Base-by-base conservation (phyloP, 768 basidiomycete genomes). In the Megacollybia marginata region DNA sequence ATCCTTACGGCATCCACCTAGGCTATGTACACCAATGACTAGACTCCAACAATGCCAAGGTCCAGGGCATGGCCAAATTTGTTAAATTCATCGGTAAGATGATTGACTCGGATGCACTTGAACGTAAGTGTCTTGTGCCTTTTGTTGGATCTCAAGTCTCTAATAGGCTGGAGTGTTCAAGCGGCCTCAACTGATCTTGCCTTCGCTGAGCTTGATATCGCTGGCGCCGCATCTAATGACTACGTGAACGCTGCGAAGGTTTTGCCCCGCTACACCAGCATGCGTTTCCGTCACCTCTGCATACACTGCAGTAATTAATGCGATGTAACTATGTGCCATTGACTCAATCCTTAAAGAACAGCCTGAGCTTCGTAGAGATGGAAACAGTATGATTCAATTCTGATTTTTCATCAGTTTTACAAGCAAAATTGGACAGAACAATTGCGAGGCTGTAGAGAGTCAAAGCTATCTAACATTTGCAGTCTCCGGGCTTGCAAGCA, bases 71-170 rank as follows among this genome's bases (percentile, higher is more conserved):
- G 47, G 67, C 75, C 44, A 60, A 61, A 46, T 63, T 76, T 32
- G 69, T 75, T 49, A 71, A 70, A 51, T 57, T 67, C 19, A 56
- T 71, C 54, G 60, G 57, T 36, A 64, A 67, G 50, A 55, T 71
- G 46, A 74, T 78, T 57, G 74, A 78, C 75, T 13, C 74, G 76
- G 53, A 66, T 65, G 56, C 75, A 77, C 55, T 57, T 75, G 13
- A 57, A 49, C 49, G 64, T 67, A 54, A 16, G 63, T 59, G 11
- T 31, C 20, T 16, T 11, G 19, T 9, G 10, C 1, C 15, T 15
- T 42, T 49, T 50, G 33, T 16, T 35, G 31, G 9, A 10, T 23
- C 47, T 13, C 1, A 38, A n/a, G 2, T 44, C 28, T 20, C 10
- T 18, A 33, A 59, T 48, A 70, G 69, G 68, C 69, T 49, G 69